phyloP scores from a whole-genome alignment of 2,329 filamentous ascomycete genomes.

The Aureobasidium leucospermi region DNA sequence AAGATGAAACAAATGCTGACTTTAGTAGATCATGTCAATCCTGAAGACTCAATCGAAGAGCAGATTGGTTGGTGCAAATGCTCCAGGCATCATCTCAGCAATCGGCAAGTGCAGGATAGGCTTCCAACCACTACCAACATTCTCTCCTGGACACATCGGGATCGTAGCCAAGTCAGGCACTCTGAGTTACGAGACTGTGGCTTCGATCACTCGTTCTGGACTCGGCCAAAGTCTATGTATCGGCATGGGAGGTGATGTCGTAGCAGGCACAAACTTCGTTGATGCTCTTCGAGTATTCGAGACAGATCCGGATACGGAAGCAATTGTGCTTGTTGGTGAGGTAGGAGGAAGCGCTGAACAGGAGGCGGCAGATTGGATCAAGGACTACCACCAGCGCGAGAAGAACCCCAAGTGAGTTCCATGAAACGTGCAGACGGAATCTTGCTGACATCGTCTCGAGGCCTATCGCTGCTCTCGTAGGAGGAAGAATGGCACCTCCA shows the following conservation, averaged over 20 bases:
- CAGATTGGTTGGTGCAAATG: constrained; percentile 71
- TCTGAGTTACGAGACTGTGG: constrained; percentile 72
- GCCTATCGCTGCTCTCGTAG: constrained; percentile 66
- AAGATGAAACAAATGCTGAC: constrained; percentile 5
- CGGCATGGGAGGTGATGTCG: constrained; percentile 68
- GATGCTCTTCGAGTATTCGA: constrained; percentile 63
- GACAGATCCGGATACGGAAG: constrained; percentile 60
- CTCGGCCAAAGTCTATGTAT: constrained; percentile 71
- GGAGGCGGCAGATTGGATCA: constrained; percentile 67
- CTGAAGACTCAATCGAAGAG: constrained; percentile 64
- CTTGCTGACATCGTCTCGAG: constrained; percentile 32
- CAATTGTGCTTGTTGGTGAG: constrained; percentile 66
- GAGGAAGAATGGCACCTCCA: constrained; percentile 55
- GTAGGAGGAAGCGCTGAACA: constrained; percentile 63
- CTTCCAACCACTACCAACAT: constrained; percentile 70
- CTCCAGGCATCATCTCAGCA: constrained; percentile 71
- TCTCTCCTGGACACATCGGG: constrained; percentile 60
- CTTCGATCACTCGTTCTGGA: constrained; percentile 64
- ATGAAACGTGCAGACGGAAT: not conserved
- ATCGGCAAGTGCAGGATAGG: constrained; percentile 63
- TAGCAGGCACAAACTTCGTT: constrained; percentile 66
- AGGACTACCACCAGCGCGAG: constrained; percentile 52
- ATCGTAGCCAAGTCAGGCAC: constrained; percentile 78
- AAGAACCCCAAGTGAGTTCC: constrained; percentile 54
- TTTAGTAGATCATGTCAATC: constrained; percentile 55